phyloP scores from a whole-genome alignment of 371 early-diverging fungal genomes.

The Neoconidiobolus thromboides region DNA sequence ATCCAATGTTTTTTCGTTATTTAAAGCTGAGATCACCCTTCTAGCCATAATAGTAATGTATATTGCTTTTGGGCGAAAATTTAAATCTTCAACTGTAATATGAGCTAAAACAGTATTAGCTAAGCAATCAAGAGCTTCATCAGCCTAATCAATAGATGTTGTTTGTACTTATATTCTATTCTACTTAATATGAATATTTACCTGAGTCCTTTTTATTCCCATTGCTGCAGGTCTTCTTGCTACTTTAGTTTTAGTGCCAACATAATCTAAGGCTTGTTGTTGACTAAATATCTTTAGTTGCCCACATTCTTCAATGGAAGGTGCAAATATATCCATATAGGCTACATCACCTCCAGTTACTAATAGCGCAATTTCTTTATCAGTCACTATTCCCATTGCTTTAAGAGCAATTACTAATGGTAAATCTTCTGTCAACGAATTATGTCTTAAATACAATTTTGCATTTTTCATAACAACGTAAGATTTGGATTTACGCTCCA shows the following conservation, averaged over 20 bases:
- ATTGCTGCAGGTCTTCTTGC: not conserved
- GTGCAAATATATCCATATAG: conserved; percentile 64
- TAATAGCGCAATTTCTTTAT: conserved; percentile 89
- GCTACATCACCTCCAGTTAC: conserved; percentile 76
- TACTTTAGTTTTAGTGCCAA: conserved; percentile 44
- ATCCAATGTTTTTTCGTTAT: conserved; percentile 68
- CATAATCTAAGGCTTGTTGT: conserved; percentile 79
- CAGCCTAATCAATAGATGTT: conserved; percentile 18
- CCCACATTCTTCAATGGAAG: conserved; percentile 79
- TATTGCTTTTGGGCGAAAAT: conserved; percentile 86
- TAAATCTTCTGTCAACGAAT: conserved; percentile 83
- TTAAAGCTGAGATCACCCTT: conserved; percentile 75
- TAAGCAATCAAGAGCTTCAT: conserved; percentile 85
- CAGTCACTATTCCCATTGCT: conserved; percentile 91
- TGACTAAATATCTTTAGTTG: conserved; percentile 63
- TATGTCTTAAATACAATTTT: conserved; percentile 86
- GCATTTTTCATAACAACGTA: conserved; percentile 58
- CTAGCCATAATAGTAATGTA: conserved; percentile 97
- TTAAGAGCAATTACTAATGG: conserved; percentile 79
- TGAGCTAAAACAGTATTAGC: conserved; percentile 91
- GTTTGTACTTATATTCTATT: too few relatives aligned
- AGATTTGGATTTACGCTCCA: conserved; percentile 96
- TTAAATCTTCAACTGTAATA: conserved; percentile 76
- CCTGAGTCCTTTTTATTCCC: not conserved
- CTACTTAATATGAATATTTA: conserved; percentile 1